phyloP scores from a whole-genome alignment of 768 basidiomycete genomes.

The Leucosporidium scottii region DNA sequence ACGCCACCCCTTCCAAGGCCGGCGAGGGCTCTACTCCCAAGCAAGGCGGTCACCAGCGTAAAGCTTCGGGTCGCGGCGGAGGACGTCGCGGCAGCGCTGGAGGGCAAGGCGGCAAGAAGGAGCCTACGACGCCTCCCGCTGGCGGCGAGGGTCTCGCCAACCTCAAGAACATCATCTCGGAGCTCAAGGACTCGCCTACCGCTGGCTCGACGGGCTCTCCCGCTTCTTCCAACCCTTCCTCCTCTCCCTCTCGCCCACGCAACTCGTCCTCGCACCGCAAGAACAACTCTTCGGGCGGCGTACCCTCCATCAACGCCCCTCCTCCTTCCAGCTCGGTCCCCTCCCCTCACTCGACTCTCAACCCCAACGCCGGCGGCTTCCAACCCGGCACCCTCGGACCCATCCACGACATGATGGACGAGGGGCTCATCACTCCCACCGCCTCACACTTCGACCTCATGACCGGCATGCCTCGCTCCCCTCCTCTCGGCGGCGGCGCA shows the following conservation, averaged over 20 bases:
- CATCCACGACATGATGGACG: slow-evolving; percentile 40
- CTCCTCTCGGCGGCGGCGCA: slow-evolving; percentile 74
- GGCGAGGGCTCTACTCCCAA: background rate
- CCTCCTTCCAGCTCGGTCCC: slow-evolving; percentile 58
- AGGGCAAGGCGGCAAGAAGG: background rate
- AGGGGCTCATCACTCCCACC: slow-evolving; percentile 37
- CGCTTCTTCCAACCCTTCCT: background rate
- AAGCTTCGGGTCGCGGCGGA: background rate
- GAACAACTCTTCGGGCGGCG: slow-evolving; percentile 1
- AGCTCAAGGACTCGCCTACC: slow-evolving; percentile 16
- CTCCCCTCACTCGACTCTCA: slow-evolving; percentile 43
- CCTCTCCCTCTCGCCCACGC: background rate
- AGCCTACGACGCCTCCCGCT: background rate
- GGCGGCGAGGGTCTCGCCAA: slow-evolving; percentile 9
- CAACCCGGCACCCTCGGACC: slow-evolving; percentile 53
- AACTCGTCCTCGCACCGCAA: slow-evolving; percentile 13
- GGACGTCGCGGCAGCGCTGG: background rate
- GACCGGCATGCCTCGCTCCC: slow-evolving; percentile 39
- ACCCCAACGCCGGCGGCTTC: slow-evolving; percentile 50
- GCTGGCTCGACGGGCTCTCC: slow-evolving; percentile 5
- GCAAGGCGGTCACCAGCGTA: background rate
- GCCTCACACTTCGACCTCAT: slow-evolving; percentile 34
- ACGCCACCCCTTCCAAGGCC: too few relatives aligned
- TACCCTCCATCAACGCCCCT: slow-evolving; percentile 18
- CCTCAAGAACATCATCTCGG: slow-evolving; percentile 28